Evolutionary conservation across 2,329 filamentous ascomycete genomes (phyloP).

Genomic region (Epichloe hybrida): DNA sequence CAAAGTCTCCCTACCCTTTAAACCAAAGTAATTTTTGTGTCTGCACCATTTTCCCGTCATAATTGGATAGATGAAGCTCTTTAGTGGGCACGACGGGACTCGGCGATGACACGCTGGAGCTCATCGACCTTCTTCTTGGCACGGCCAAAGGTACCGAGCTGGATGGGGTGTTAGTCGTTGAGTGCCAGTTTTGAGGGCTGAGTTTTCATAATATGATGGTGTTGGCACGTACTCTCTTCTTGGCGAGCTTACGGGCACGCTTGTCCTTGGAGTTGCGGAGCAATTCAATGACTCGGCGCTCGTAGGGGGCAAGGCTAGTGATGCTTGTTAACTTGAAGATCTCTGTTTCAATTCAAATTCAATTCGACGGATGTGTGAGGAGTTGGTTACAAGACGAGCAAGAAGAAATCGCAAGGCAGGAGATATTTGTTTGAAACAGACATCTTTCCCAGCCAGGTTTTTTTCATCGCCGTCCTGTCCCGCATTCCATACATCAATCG

Average conservation of each 20-base stretch:
- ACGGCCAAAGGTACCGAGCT: constrained; percentile 97
- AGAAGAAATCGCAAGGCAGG: background rate
- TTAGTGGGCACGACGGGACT: constrained; percentile 66
- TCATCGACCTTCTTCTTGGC: constrained; percentile 99
- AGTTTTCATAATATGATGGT: background rate
- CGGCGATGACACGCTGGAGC: constrained; percentile 94
- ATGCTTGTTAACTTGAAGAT: background rate
- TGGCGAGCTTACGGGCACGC: constrained; percentile 95
- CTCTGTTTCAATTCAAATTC: background rate
- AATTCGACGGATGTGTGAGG: background rate
- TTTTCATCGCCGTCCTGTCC: too few species aligned
- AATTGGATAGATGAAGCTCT: constrained; percentile 6
- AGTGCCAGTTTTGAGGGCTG: constrained; percentile 1
- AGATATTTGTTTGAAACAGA: too few species aligned
- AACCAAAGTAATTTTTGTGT: background rate
- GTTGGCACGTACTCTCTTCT: constrained; percentile 75
- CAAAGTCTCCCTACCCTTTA: background rate
- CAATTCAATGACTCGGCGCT: constrained; percentile 97
- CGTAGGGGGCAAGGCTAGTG: constrained; percentile 71
- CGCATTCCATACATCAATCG: background rate
- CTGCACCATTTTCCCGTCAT: background rate
- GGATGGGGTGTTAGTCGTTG: constrained; percentile 13
- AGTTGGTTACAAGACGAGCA: background rate
- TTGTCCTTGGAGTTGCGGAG: constrained; percentile 99
- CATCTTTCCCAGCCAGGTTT: too few species aligned